phyloP scores from a whole-genome alignment of 31 red algal genomes.

The Asparagopsis taxiformis region DNA sequence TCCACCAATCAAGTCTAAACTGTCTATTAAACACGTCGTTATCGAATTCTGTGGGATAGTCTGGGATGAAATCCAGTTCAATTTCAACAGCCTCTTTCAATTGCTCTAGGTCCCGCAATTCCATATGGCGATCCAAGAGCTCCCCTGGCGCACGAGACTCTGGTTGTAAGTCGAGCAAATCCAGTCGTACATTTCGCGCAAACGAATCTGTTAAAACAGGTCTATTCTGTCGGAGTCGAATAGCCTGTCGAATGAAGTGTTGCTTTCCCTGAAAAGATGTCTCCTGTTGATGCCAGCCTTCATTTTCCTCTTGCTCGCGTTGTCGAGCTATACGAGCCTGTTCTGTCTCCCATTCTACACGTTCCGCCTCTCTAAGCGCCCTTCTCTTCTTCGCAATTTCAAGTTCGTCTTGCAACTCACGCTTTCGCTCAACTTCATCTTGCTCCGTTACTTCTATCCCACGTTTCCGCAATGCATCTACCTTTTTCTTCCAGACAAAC shows the following conservation, averaged over 20 bases:
- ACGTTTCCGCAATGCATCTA: slow-evolving; percentile 34
- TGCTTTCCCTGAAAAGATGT: slow-evolving; percentile 66
- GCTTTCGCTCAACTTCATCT: slow-evolving; percentile 37
- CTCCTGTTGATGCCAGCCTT: slow-evolving; percentile 47
- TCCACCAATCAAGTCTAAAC: slow-evolving; percentile 11
- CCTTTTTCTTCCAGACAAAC: slow-evolving; percentile 77
- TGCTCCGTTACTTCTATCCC: slow-evolving; percentile 23
- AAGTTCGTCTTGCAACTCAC: slow-evolving; percentile 45
- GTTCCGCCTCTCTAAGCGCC: slow-evolving; percentile 45
- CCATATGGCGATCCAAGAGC: slow-evolving; percentile 7
- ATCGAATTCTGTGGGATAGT: background rate
- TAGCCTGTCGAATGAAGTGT: slow-evolving; percentile 71
- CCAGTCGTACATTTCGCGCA: slow-evolving; percentile 46
- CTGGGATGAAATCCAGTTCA: slow-evolving; percentile 7
- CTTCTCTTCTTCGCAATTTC: slow-evolving; percentile 49
- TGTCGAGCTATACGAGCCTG: slow-evolving; percentile 9
- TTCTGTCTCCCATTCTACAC: slow-evolving; percentile 44
- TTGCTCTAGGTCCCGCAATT: background rate
- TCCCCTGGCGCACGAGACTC: slow-evolving; percentile 2
- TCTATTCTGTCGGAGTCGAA: slow-evolving; percentile 49
- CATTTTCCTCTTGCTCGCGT: slow-evolving; percentile 47
- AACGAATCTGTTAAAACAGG: slow-evolving; percentile 31
- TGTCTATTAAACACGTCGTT: background rate
- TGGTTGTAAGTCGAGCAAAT: slow-evolving; percentile 28
- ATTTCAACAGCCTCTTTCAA: slow-evolving; percentile 10